These are phyloP conservation scores for Debaryomyces castellii DNA, from an alignment of 805 yeast species.

Conservation along the genomic window DNA sequence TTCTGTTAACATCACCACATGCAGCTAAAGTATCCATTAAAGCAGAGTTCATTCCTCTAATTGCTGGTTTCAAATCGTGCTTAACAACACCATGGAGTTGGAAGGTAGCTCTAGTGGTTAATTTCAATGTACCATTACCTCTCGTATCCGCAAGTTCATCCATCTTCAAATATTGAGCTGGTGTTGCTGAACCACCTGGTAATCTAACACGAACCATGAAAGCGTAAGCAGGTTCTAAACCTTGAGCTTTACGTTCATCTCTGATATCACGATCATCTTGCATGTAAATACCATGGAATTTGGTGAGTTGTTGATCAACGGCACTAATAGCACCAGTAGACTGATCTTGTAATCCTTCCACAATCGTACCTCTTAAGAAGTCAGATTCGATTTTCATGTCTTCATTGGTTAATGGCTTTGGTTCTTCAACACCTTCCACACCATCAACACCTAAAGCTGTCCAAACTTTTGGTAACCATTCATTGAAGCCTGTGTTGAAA, in stretches of 20 bases:
- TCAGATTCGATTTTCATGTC: slow-evolving; percentile 89
- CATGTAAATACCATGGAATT: slow-evolving; percentile 98
- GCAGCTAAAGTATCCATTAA: slow-evolving; percentile 95
- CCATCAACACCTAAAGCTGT: slow-evolving; percentile 83
- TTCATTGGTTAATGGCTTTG: slow-evolving; percentile 89
- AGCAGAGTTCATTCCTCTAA: slow-evolving; percentile 88
- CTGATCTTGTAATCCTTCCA: slow-evolving; percentile 75
- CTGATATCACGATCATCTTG: slow-evolving; percentile 97
- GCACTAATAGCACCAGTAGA: slow-evolving; percentile 91
- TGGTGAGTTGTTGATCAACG: slow-evolving; percentile 88
- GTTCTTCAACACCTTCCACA: slow-evolving; percentile 81
- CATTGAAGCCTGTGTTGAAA: slow-evolving; percentile 83
- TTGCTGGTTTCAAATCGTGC: slow-evolving; percentile 83
- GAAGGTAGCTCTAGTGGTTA: slow-evolving; percentile 96
- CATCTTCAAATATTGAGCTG: slow-evolving; percentile 83
- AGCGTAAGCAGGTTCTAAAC: slow-evolving; percentile 93
- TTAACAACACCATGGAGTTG: slow-evolving; percentile 94
- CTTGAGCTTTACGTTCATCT: slow-evolving; percentile 88
- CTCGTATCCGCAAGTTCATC: slow-evolving; percentile 77
- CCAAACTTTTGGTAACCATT: slow-evolving; percentile 87
- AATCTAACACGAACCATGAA: slow-evolving; percentile 95
- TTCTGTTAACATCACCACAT: slow-evolving; percentile 97
- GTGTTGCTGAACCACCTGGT: slow-evolving; percentile 89
- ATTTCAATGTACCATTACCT: slow-evolving; percentile 91
- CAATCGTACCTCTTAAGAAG: slow-evolving; percentile 90